These are phyloP conservation scores for Fusarium tupiense DNA, from an alignment of 2,329 filamentous ascomycete species.

Conservation along the genomic window DNA sequence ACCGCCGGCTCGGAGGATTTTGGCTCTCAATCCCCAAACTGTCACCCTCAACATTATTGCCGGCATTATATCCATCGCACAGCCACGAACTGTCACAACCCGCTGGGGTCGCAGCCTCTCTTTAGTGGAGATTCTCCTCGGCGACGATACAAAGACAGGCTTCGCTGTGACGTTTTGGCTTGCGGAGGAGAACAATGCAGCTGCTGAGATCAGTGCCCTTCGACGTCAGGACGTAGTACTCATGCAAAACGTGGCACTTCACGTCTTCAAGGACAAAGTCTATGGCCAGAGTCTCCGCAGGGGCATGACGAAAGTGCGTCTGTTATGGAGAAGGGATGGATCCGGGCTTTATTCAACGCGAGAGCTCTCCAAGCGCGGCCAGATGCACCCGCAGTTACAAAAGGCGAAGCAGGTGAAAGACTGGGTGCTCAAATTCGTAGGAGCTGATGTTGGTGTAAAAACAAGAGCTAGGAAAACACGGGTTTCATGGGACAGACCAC, in stretches of 20 bases:
- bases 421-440: constrained; percentile 80
- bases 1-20: constrained; percentile 72
- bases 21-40: constrained; percentile 78
- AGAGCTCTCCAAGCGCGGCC: constrained; percentile 53
- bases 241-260: constrained; percentile 80
- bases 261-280: constrained; percentile 78
- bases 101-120: constrained; percentile 69
- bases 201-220: constrained; percentile 56
- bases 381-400: constrained; percentile 61
- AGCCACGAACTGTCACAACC: constrained; percentile 74
- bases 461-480: constrained; percentile 21
- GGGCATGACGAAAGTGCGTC: constrained; percentile 73
- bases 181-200: constrained; percentile 48
- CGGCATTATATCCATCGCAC: constrained; percentile 77
- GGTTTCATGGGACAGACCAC: constrained; percentile 53
- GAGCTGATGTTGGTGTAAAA: constrained; percentile 43
- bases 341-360: constrained; percentile 65
- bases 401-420: constrained; percentile 75
- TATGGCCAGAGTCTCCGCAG: constrained; percentile 84
- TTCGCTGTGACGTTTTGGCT: constrained; percentile 91
- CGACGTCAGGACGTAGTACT: constrained; percentile 81
- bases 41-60: constrained; percentile 85
- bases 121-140: constrained; percentile 81
- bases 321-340: constrained; percentile 67
- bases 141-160: constrained; percentile 83